Evolutionary conservation across 345 rosid species (phyloP).

Genomic region (Microcos paniculata): DNA sequence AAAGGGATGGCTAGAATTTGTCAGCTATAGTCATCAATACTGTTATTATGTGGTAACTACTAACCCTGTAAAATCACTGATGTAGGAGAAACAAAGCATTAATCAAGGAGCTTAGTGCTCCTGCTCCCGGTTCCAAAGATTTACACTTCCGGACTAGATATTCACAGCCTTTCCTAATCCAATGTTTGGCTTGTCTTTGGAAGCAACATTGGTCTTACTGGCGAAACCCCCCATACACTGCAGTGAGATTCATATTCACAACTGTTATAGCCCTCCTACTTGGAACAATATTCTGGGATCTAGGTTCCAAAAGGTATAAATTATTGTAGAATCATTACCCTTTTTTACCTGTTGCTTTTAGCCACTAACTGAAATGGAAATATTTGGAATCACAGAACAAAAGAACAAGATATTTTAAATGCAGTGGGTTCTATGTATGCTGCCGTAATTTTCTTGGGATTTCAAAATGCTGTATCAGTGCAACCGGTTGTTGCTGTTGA

Average conservation of each 20-base stretch:
- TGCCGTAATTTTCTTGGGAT: conserved; percentile 42
- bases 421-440: conserved; percentile 56
- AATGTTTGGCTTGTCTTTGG: conserved; percentile 55
- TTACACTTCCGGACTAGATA: conserved; percentile 42
- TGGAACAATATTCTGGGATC: conserved; percentile 65
- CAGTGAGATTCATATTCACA: conserved; percentile 51
- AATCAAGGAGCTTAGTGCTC: conserved; percentile 44
- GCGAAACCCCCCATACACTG: conserved; percentile 53
- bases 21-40: neutral
- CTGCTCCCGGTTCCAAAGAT: conserved; percentile 42
- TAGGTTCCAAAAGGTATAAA: conserved; percentile 52
- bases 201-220: conserved; percentile 59
- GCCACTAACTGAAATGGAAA: neutral
- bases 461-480: conserved; percentile 47
- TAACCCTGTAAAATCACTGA: conserved; percentile 2
- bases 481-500: conserved; percentile 68
- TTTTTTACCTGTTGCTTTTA: neutral
- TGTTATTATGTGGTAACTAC: neutral
- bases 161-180: conserved; percentile 42
- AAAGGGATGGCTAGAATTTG: neutral
- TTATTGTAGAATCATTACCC: neutral
- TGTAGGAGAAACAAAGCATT: conserved; percentile 51
- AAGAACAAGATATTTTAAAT: conserved; percentile 46
- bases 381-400: conserved; percentile 29
- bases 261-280: conserved; percentile 52